Evolutionary conservation across 2,329 filamentous ascomycete genomes (phyloP), one percentile per base, ranked within the genome.

Genomic region (Exophiala mesophila): DNA sequence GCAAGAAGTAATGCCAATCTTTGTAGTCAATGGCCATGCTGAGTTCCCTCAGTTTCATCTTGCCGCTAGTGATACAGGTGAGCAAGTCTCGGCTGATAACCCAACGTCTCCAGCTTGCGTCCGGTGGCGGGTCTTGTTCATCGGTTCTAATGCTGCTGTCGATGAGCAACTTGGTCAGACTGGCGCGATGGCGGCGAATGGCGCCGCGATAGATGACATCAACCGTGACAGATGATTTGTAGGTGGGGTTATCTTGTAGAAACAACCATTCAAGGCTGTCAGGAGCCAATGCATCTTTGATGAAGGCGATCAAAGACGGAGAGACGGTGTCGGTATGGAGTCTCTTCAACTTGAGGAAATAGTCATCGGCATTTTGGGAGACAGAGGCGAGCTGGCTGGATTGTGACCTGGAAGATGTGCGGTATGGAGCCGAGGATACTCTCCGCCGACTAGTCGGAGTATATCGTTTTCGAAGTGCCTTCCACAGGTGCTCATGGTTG

Each of bases 1-100:
- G 84, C 6, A 92, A 73, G 66, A 92, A 87, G 50, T 78, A 81
- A 63, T 92, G 86, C 85, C 86, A 92, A 56, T 89, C 83, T 53
- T 76, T 79, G 61, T 84, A 86, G 49, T 87, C 77, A 41, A 92
- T 73, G 1, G 79, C 76, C 53, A 86, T 76, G 7, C 83, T 82
- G 18, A 92, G 66, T 63, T 92, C 85, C 42, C 75, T 75, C 31
- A 92, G 65, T 15, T 69, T 72, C 85, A 92, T 88, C 45, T 80
- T 79, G 4, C 85, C 85, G 58, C 83, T 85, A 2, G 82, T 87
- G 39, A 92, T 73, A 59, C 85, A 92, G 0, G 74, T 71, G 32
- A 92, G 60, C 28, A 86, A 76, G 16, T 88, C 81, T 3, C 78
- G 73, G 36, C 72, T 80, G 40, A 86, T 70, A 60, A 82, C 78